Percentiles rank a stretch among this genome's conserved stretches.
These are phyloP conservation scores for Trichosanthes cucumerina DNA, from an alignment of 306 rosid species.

Conservation along the genomic window DNA sequence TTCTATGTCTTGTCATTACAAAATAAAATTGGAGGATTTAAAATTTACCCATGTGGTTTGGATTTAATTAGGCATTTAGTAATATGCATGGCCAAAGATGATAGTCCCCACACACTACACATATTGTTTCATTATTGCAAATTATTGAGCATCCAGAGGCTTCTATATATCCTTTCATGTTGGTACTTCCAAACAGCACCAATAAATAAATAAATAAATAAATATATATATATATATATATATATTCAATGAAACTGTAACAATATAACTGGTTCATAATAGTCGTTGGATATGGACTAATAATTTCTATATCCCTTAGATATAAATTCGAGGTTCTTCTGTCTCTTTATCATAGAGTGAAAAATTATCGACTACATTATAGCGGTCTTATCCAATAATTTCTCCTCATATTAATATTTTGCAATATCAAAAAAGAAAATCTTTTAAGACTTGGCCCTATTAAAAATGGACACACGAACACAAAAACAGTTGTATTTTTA, in stretches of 20 bases:
- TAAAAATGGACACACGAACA: not conserved
- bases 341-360: too few species aligned
- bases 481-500: not conserved
- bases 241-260: too few species aligned
- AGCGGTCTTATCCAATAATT: too few species aligned
- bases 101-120: conserved; percentile 2
- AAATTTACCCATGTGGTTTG: not conserved
- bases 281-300: too few species aligned
- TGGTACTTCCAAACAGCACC: not conserved
- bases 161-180: not conserved
- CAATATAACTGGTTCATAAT: too few species aligned
- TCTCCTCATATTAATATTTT: not conserved
- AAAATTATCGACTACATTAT: too few species aligned
- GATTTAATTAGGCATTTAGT: not conserved
- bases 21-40: not conserved
- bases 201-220: not conserved
- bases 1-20: not conserved
- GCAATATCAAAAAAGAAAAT: not conserved
- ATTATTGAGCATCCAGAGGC: not conserved
- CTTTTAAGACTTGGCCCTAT: not conserved
- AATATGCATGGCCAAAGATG: not conserved
- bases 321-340: too few species aligned
- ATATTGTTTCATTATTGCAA: not conserved
- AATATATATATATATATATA: too few species aligned
- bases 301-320: too few species aligned